Evolutionary conservation across 2,329 filamentous ascomycete species (phyloP), one percentile per base, ranked within the genome.

Genomic region (Ceratocystis cubensis): DNA sequence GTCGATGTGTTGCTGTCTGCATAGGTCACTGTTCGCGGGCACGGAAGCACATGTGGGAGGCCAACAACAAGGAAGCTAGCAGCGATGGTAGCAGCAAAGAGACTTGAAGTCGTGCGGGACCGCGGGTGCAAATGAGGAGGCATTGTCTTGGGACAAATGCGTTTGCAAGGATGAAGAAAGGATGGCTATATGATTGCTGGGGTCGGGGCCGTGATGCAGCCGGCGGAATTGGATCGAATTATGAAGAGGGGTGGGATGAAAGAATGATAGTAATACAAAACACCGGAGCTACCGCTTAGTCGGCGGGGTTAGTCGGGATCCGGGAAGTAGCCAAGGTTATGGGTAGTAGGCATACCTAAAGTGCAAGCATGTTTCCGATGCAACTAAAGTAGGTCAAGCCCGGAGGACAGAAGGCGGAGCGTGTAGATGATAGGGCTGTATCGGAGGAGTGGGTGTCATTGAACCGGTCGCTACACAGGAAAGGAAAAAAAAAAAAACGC

Each of bases 51-150:
- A 75, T 99, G 94, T 25, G 94, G 94, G 57, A 96, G 80, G 37
- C 85, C 90, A 65, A 99, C 94, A 69, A 99, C 92, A 70, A 96
- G 83, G 76, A 99, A 96, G 71, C 89, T 94, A 41, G 91, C 86
- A 69, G 89, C 82, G 65, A 97, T 83, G 0, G 93, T 97, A n/a
- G 88, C 90, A 63, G 91, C 91, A 79, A 99, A 99, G 69, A 99
- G 87, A 59, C 91, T 94, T 66, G 89, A 92, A 72, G 94, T 99
- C 79, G 91, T 89, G 72, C 90, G 87, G 71, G 93, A 97, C 76
- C 92, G 87, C 44, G 94, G 94, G 76, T 99, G 94, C 53, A 99
- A 86, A 77, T 93, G 88, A 69, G 90, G 89, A 72, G 90, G 86
- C 89, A 94, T 94, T 74, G 73, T 77, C 65, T 70, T 45, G 65